phyloP scores from a whole-genome alignment of 2,329 filamentous ascomycete genomes.

The Scedosporium aurantiacum region DNA sequence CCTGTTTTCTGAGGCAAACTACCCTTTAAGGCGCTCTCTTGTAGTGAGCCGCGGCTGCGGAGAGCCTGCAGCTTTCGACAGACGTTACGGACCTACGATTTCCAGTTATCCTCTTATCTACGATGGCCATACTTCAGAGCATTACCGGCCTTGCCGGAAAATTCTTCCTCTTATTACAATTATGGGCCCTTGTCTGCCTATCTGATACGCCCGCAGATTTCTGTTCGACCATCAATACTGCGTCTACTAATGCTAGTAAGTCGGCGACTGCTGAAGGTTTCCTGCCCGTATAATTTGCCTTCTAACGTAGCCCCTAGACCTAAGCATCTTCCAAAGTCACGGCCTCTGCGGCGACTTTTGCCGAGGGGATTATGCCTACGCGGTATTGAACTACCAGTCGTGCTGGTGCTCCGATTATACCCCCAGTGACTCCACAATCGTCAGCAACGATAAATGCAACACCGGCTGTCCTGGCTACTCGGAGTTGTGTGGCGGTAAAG shows the following conservation, averaged over 20 bases:
- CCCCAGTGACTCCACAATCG: conserved; percentile 34
- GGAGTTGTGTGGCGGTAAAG: conserved; percentile 54
- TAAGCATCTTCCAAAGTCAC: conserved; percentile 53
- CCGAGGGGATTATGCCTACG: conserved; percentile 47
- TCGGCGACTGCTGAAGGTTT: conserved; percentile 8
- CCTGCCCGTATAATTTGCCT: background rate
- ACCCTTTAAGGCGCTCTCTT: background rate
- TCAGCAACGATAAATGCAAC: conserved; percentile 38
- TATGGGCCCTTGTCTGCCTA: conserved; percentile 3
- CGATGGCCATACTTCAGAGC: background rate
- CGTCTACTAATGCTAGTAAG: conserved; percentile 29
- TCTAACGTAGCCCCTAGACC: conserved; percentile 26
- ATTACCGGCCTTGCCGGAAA: background rate
- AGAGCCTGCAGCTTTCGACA: too few species aligned
- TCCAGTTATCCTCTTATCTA: background rate
- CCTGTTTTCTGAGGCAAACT: background rate
- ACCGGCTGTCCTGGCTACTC: conserved; percentile 58
- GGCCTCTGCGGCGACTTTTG: conserved; percentile 57
- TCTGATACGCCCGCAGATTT: conserved; percentile 10
- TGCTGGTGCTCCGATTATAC: conserved; percentile 70
- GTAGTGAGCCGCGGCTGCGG: too few species aligned
- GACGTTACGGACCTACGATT: background rate
- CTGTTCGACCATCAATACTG: conserved; percentile 30
- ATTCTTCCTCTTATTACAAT: background rate
- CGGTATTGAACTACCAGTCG: conserved; percentile 50